Evolutionary conservation across 2,329 filamentous ascomycete species (phyloP).

Genomic region (Scortechinia acanthostroma): DNA sequence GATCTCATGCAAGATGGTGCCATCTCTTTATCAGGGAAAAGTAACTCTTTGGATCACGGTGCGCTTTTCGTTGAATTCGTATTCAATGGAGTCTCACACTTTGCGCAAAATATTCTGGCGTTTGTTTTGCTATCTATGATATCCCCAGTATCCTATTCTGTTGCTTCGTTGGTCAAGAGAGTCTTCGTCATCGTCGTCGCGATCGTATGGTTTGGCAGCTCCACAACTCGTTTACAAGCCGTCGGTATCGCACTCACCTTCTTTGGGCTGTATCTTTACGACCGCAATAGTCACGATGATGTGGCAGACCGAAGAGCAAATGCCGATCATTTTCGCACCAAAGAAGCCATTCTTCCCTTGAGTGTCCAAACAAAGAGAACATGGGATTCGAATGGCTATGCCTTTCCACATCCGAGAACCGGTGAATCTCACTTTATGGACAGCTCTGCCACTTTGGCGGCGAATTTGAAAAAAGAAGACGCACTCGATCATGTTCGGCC

Average conservation of each 20-base stretch:
- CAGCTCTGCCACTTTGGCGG: not conserved
- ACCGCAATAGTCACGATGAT: conserved; percentile 63
- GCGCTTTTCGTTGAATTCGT: conserved; percentile 52
- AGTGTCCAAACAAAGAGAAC: not conserved
- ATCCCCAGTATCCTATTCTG: conserved; percentile 69
- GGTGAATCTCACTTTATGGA: not conserved
- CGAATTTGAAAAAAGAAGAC: not conserved
- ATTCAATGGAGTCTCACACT: conserved; percentile 71
- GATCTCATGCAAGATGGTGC: conserved; percentile 57
- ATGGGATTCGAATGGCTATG: conserved; percentile 1
- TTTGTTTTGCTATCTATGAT: conserved; percentile 72
- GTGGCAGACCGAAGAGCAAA: conserved; percentile 53
- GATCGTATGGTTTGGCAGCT: conserved; percentile 68
- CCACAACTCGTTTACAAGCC: conserved; percentile 57
- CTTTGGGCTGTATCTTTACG: conserved; percentile 67
- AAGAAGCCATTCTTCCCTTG: not conserved
- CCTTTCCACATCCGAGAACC: not conserved
- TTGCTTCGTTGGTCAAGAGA: conserved; percentile 68
- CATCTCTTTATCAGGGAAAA: conserved; percentile 27
- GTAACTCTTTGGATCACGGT: conserved; percentile 47
- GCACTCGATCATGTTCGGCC: not conserved
- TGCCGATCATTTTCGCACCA: not conserved
- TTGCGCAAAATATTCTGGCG: conserved; percentile 69
- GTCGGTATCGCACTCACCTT: conserved; percentile 65
- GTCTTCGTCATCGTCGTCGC: conserved; percentile 71